A percentile compares a stretch with the other conserved stretches of the same genome.
Evolutionary conservation across 2,329 filamentous ascomycete species (phyloP).

Genomic region (Colletotrichum scovillei): DNA sequence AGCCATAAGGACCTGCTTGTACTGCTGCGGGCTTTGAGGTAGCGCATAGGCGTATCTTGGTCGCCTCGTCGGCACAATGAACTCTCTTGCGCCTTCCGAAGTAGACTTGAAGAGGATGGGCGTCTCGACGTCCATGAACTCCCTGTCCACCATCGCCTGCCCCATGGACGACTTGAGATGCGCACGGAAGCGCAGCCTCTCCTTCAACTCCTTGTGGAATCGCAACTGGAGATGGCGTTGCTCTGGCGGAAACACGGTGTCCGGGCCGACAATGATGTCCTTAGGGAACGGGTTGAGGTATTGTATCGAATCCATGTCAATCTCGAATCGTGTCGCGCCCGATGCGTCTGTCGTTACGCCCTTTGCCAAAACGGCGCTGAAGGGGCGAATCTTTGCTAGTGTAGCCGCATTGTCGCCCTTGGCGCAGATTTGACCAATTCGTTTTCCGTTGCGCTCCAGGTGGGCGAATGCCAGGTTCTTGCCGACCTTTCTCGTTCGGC

Average conservation of each 20-base stretch:
- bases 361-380: conserved; percentile 64
- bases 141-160: conserved; percentile 64
- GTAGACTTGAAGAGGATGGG: conserved; percentile 97
- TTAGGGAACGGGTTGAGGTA: conserved; percentile 79
- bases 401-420: conserved; percentile 50
- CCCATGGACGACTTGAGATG: conserved; percentile 64
- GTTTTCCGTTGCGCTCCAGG: conserved; percentile 47
- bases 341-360: conserved; percentile 43
- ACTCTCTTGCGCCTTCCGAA: conserved; percentile 93
- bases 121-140: conserved; percentile 87
- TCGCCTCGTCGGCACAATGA: conserved; percentile 87
- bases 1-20: conserved; percentile 98
- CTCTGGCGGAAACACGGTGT: conserved; percentile 78
- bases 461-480: conserved; percentile 79
- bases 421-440: conserved; percentile 58
- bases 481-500: conserved; percentile 73
- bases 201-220: conserved; percentile 73
- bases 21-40: conserved; percentile 97
- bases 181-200: conserved; percentile 78
- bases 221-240: conserved; percentile 88
- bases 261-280: conserved; percentile 80
- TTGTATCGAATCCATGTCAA: conserved; percentile 71
- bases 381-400: conserved; percentile 59
- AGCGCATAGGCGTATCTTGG: conserved; percentile 86
- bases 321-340: conserved; percentile 56